Conservation (phyloP, 306 rosid genomes). For the Cucumis cinereus region DNA sequence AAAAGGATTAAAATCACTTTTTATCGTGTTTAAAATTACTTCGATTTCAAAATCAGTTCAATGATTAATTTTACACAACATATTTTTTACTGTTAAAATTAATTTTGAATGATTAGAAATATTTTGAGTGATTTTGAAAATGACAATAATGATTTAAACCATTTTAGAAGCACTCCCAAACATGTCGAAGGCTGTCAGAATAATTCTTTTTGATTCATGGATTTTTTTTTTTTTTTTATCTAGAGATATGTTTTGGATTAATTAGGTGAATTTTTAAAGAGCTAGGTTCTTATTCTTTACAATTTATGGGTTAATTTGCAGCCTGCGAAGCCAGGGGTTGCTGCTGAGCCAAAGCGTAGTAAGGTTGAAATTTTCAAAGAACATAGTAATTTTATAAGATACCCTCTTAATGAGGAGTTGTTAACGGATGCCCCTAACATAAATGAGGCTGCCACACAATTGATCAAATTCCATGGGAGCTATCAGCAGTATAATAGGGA, state of each 20-base stretch:
- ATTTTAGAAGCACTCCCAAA: too few species aligned
- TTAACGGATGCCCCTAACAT: conserved; percentile 77
- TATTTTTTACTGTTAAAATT: too few species aligned
- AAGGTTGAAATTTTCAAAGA: conserved; percentile 94
- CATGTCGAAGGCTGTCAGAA: background rate
- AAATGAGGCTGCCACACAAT: conserved; percentile 76
- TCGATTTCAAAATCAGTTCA: too few species aligned
- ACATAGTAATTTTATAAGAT: conserved; percentile 81
- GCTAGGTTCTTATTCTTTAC: too few species aligned
- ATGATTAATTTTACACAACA: too few species aligned
- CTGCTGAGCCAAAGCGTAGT: conserved; percentile 62
- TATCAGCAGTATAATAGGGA: conserved; percentile 91
- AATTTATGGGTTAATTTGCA: conserved; percentile 15
- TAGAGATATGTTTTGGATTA: background rate
- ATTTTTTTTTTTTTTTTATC: background rate
- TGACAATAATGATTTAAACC: too few species aligned
- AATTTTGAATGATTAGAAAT: too few species aligned
- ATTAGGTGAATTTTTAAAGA: background rate
- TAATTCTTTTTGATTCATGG: background rate
- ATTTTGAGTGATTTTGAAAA: too few species aligned
- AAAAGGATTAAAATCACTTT: too few species aligned
- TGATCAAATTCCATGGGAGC: conserved; percentile 96
- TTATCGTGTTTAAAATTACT: too few species aligned
- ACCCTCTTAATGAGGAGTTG: conserved; percentile 89
- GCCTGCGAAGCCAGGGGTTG: conserved; percentile 52